Evolutionary conservation across 2,329 filamentous ascomycete species (phyloP), one percentile per base, ranked within the genome.

Genomic region (Epichloe typhina): DNA sequence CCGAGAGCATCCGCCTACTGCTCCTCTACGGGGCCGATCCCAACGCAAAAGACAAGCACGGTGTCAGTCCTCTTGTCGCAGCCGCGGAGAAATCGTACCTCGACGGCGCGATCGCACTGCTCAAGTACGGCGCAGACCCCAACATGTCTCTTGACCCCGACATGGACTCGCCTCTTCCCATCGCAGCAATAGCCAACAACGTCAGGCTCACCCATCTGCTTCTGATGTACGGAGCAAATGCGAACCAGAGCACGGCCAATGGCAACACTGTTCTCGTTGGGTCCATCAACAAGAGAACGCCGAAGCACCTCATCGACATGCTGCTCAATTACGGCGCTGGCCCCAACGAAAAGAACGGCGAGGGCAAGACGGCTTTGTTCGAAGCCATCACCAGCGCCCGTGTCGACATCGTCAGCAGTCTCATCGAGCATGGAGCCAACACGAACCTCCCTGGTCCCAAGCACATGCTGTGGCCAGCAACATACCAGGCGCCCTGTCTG

Each of bases 381-480:
- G 74, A 78, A 55, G 79, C 81, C 4, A 80, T 85, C 49, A 70
- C 72, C 46, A 68, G 69, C 17, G 73, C 72, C 11, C 72, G 82
- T 5, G 65, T 73, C 46, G 80, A 84, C 52, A 68, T 83, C 1
- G 74, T 83, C 53, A 69, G 65, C 8, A 62, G 61, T 2, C 64
- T 74, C 33, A 60, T 74, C 3, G 66, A 84, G 48, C 73, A 81
- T 50, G 74, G 76, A 3, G 83, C 83, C 2, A 76, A 85, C 57
- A 75, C 82, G 8, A 86, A 87, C 60, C 68, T 85, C 5, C 83
- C 83, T 1, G 82, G 79, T 1, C 81, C 82, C 11, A 83, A 84
- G 63, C 79, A 86, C 66, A 76, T 82, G 64, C 71, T 86, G 23
- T 83, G 82, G 82, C 79, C 80, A 2, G 72, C 81, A 0, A 76